These are phyloP conservation scores for Rhazya stricta DNA, from an alignment of 257 asterid genomes.

Conservation along the genomic window DNA sequence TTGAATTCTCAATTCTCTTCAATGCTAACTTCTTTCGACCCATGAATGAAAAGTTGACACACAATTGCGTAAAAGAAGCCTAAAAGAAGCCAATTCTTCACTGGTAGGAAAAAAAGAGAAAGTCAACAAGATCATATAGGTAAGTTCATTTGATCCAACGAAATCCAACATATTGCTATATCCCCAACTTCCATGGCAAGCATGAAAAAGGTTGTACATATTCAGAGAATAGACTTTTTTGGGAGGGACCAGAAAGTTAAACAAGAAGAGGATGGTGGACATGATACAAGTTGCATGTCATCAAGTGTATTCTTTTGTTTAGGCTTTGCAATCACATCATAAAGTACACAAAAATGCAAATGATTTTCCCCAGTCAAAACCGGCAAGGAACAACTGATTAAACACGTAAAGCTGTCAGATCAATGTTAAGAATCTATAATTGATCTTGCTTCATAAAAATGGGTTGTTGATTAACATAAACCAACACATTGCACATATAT, in stretches of 20 bases:
- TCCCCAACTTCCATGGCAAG: not conserved
- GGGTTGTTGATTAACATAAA: not conserved
- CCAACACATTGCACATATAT: not conserved
- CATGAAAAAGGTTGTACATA: not conserved
- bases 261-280: not conserved
- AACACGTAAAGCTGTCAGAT: not conserved
- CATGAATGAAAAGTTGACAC: conserved; percentile 22
- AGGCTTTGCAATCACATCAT: not conserved
- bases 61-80: conserved; percentile 11
- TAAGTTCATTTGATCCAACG: not conserved
- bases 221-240: not conserved
- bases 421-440: not conserved
- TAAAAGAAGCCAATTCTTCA: not conserved
- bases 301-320: not conserved
- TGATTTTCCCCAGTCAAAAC: not conserved
- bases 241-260: not conserved
- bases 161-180: not conserved
- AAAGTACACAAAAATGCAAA: not conserved
- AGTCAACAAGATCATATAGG: not conserved
- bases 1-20: conserved; percentile 45
- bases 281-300: not conserved
- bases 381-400: not conserved
- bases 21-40: conserved; percentile 53
- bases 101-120: not conserved
- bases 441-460: not conserved